Percentiles rank a stretch among this genome's conserved stretches.
phyloP scores from a whole-genome alignment of 345 rosid species.

The Pugionium cornutum region DNA sequence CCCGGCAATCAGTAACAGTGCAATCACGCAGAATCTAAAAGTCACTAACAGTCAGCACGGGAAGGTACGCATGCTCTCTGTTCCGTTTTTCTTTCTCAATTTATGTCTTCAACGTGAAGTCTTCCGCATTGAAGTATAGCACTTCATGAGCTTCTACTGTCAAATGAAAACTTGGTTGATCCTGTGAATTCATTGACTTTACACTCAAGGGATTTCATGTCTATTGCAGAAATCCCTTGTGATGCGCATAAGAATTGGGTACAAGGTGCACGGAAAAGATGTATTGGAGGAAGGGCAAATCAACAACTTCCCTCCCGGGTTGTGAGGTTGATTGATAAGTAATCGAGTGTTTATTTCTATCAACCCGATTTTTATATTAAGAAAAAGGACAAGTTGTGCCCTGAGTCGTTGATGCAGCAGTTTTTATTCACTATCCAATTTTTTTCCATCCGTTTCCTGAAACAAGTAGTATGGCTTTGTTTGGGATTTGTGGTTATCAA shows the following conservation, averaged over 20 bases:
- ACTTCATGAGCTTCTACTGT: conserved; percentile 2
- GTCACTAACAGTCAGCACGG: conserved; percentile 97
- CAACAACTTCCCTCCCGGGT: conserved; percentile 77
- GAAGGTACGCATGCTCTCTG: conserved; percentile 57
- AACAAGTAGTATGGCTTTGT: conserved; percentile 31
- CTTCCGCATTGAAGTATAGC: background rate
- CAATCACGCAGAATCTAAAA: conserved; percentile 59
- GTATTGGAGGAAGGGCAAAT: conserved; percentile 91
- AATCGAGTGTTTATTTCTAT: conserved; percentile 21
- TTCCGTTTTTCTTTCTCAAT: background rate
- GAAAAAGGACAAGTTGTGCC: conserved; percentile 10
- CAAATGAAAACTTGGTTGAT: conserved; percentile 8
- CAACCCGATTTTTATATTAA: background rate
- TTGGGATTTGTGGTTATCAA: conserved; percentile 28
- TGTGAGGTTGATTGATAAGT: conserved; percentile 50
- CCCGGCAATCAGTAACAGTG: conserved; percentile 53
- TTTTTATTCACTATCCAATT: conserved; percentile 9
- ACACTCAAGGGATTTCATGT: conserved; percentile 24
- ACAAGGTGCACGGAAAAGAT: conserved; percentile 76
- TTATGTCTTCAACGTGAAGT: background rate
- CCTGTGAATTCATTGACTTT: conserved; percentile 5
- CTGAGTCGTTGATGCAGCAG: conserved; percentile 29
- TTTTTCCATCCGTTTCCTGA: conserved; percentile 27
- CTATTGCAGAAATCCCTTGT: conserved; percentile 82
- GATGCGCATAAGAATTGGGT: conserved; percentile 89